phyloP scores from a whole-genome alignment of 2,329 filamentous ascomycete species.

The Incumbomyces delicatus region DNA sequence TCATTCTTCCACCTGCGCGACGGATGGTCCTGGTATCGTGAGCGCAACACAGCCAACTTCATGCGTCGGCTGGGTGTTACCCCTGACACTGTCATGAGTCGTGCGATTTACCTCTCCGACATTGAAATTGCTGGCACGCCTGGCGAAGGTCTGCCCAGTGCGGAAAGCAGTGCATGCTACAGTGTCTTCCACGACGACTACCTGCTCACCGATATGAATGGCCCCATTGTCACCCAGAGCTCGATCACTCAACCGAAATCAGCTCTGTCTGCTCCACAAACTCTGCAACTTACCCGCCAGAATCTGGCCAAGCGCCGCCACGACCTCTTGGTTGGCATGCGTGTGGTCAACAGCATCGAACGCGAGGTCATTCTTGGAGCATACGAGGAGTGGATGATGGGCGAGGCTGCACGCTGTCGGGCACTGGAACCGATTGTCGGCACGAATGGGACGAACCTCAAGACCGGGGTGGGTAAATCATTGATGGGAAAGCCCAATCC shows the following conservation, averaged over 20 bases:
- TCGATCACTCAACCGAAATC: constrained; percentile 26
- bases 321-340: constrained; percentile 80
- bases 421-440: constrained; percentile 45
- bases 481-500: constrained; percentile 21
- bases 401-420: constrained; percentile 68
- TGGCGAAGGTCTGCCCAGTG: constrained; percentile 18
- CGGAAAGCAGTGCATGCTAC: constrained; percentile 29
- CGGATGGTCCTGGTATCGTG: constrained; percentile 71
- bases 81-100: constrained; percentile 72
- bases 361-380: constrained; percentile 74
- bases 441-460: constrained; percentile 19
- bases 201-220: constrained; percentile 25
- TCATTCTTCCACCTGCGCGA: constrained; percentile 64
- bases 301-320: constrained; percentile 76
- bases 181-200: constrained; percentile 35
- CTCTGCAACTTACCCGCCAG: constrained; percentile 70
- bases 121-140: constrained; percentile 55
- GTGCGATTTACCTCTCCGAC: constrained; percentile 73
- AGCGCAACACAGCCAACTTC: constrained; percentile 68
- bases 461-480: constrained; percentile 18
- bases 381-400: constrained; percentile 84
- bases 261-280: constrained; percentile 42
- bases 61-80: constrained; percentile 73
- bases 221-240: constrained; percentile 15
- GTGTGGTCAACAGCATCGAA: constrained; percentile 82